Conservation (phyloP, 2,329 filamentous ascomycete species). For the Fusarium chlamydosporum region DNA sequence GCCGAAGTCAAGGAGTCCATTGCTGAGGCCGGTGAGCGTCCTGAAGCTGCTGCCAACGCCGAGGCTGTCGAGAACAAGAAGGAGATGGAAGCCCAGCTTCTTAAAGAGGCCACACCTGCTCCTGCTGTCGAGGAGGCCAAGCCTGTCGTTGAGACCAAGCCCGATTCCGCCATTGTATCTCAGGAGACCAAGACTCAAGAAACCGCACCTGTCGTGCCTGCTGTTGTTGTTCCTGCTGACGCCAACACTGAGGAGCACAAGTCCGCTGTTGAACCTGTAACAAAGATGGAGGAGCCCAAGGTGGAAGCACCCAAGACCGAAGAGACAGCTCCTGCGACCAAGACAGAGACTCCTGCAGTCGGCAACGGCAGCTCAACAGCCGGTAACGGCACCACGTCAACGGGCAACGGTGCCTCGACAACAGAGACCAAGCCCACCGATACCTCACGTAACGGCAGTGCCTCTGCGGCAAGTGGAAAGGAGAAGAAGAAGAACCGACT, state of each 20-base stretch:
- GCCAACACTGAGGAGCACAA: constrained; percentile 32
- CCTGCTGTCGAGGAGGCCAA: constrained; percentile 72
- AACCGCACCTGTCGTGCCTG: constrained; percentile 1
- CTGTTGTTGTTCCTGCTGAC: constrained; percentile 27
- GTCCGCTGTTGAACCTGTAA: constrained; percentile 7
- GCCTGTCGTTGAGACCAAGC: constrained; percentile 56
- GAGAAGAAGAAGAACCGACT: constrained; percentile 78
- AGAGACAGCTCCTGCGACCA: constrained; percentile 18
- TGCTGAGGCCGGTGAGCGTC: constrained; percentile 68
- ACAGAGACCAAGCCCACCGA: constrained; percentile 47
- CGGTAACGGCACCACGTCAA: constrained; percentile 39
- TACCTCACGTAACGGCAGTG: constrained; percentile 33
- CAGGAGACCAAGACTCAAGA: constrained; percentile 27
- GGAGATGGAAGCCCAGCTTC: constrained; percentile 79
- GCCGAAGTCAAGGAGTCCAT: constrained; percentile 71
- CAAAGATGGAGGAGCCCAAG: constrained; percentile 27
- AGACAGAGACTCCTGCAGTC: constrained; percentile 36
- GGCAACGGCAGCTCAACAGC: constrained; percentile 43
- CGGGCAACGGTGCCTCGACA: constrained; percentile 43
- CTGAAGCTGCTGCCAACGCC: constrained; percentile 79
- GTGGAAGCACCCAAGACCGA: constrained; percentile 23
- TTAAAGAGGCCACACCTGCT: constrained; percentile 70
- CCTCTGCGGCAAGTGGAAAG: constrained; percentile 55
- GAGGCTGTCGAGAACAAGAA: constrained; percentile 82
- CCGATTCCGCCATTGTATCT: constrained; percentile 12